Evolutionary conservation across 345 rosid genomes (phyloP), one percentile per base, ranked within the genome.

Genomic region (Melastoma malabathricum): DNA sequence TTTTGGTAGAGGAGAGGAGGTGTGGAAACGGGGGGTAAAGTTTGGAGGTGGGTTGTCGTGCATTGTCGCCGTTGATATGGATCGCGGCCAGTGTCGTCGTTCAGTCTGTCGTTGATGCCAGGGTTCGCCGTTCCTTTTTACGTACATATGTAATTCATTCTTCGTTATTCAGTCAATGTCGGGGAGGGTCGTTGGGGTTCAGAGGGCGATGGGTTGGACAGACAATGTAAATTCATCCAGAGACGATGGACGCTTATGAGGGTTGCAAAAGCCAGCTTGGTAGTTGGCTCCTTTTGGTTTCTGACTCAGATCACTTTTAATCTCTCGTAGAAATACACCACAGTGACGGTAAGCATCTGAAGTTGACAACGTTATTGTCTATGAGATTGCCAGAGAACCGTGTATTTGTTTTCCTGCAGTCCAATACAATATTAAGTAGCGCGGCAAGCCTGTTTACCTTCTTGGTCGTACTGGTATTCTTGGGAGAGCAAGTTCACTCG

Each of bases 81-180:
- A 86, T 90, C 50, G 89, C 87, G 5, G 96, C 98, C 8, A 86
- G 96, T 69, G 86, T 82, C 58, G 96, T 86, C 64, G 98, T 90
- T 29, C 94, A 90, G 60, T 84, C 92, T 15, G 94, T 86, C 17
- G 92, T 86, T 5, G 89, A 86, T 68, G 81, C 66, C 3, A 96
- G 96, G 29, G 98, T 86, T 90, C 96, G 1, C 98, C 96, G 5
- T 90, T 86, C 64, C 80, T 90, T 51, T 67, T 92, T 59, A 82
- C 98, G 10, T 86, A 82, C 68, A 92, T 92, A 56, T 92, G 98
- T 73, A 92, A 92, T 68, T 86, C 98, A 0, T 60, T 92, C 66
- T 86, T 90, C 66, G 63, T 90, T 25, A n/a, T n/a, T n/a, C n/a
- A n/a, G n/a, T n/a, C n/a, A n/a, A n/a, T n/a, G n/a, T n/a, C 25